Percentiles rank a stretch among this genome's conserved stretches.
These are phyloP conservation scores for Colletotrichum godetiae DNA, from an alignment of 2,329 filamentous ascomycete genomes.

Conservation along the genomic window DNA sequence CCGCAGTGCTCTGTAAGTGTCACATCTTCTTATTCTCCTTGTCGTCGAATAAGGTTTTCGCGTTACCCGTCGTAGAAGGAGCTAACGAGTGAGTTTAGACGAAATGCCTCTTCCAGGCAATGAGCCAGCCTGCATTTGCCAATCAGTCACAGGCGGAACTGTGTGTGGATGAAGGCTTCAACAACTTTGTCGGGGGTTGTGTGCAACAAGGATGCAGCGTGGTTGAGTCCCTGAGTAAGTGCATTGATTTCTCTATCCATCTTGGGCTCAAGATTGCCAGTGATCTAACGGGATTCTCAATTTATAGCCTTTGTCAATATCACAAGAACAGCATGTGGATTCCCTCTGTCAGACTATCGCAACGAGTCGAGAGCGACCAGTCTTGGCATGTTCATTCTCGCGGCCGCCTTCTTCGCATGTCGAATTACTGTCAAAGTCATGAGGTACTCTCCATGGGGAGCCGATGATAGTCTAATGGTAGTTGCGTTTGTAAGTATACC, in stretches of 20 bases:
- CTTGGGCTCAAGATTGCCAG: background rate
- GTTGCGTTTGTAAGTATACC: background rate
- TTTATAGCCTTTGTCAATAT: constrained; percentile 18
- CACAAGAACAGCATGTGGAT: constrained; percentile 9
- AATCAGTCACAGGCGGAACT: constrained; percentile 13
- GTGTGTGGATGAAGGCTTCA: constrained; percentile 20
- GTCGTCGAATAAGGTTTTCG: background rate
- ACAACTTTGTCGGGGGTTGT: background rate
- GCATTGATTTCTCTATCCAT: background rate
- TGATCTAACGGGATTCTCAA: background rate
- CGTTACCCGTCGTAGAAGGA: background rate
- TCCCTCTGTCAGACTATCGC: constrained; percentile 12
- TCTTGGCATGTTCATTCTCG: constrained; percentile 14
- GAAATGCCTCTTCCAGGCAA: constrained; percentile 6
- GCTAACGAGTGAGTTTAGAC: background rate
- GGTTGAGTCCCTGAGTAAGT: constrained; percentile 7
- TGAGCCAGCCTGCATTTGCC: constrained; percentile 8
- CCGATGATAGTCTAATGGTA: constrained; percentile 5
- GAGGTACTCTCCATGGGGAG: constrained; percentile 1
- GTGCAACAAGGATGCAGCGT: constrained; percentile 9
- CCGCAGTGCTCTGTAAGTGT: constrained; percentile 22
- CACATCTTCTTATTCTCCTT: background rate
- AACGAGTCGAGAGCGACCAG: constrained; percentile 9
- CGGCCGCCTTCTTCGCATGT: constrained; percentile 9
- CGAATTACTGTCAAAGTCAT: constrained; percentile 3